Conservation (phyloP, 2,329 filamentous ascomycete species). For the Ceratocystis smalleyi region DNA sequence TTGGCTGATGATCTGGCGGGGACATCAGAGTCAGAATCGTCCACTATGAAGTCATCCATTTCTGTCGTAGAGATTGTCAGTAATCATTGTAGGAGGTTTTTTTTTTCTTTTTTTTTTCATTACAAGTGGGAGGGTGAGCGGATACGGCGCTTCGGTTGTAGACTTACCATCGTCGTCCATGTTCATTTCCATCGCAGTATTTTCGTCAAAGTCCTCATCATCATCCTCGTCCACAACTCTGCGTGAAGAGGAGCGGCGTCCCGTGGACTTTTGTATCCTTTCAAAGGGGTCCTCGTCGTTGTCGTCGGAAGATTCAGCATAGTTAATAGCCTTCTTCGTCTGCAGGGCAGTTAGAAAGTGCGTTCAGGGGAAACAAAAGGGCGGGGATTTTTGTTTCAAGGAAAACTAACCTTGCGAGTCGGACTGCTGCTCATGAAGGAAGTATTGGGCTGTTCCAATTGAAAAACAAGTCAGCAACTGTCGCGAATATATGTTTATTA, state of each 20-base stretch:
- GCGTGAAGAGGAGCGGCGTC: constrained; percentile 34
- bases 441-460: constrained; percentile 22
- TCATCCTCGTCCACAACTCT: constrained; percentile 49
- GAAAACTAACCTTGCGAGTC: constrained; percentile 51
- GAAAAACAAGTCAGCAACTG: neutral
- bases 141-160: too few relatives aligned
- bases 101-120: too few relatives aligned
- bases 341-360: constrained; percentile 19
- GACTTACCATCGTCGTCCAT: constrained; percentile 46
- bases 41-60: constrained; percentile 74
- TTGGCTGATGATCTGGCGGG: constrained; percentile 35
- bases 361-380: neutral
- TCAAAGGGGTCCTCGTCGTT: constrained; percentile 48
- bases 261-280: constrained; percentile 16
- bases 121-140: too few relatives aligned
- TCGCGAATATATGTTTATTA: neutral
- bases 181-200: constrained; percentile 36
- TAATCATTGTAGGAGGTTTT: constrained; percentile 6
- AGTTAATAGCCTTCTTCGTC: constrained; percentile 50
- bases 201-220: constrained; percentile 53
- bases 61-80: constrained; percentile 34
- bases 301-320: constrained; percentile 72
- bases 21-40: constrained; percentile 75
- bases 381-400: neutral
- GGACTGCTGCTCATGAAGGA: constrained; percentile 49